phyloP scores from a whole-genome alignment of 768 basidiomycete species.

The Russula vinacea region DNA sequence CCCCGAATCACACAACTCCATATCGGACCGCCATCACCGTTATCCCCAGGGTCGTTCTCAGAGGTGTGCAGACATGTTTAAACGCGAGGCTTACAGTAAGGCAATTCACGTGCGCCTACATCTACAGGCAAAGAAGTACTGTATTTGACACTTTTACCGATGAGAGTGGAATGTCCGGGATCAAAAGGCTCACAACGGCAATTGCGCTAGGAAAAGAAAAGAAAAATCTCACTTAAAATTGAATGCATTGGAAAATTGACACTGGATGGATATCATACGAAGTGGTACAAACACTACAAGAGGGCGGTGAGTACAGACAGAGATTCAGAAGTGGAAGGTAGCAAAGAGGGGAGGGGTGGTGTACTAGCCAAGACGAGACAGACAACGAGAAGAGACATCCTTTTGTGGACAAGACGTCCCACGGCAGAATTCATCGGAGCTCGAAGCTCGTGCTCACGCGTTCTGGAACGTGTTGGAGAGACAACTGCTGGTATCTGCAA shows the following conservation, averaged over 20 bases:
- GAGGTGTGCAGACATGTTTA: neutral
- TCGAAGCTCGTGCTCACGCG: slow-evolving; percentile 76
- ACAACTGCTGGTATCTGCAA: slow-evolving; percentile 82
- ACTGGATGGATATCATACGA: slow-evolving; percentile 27
- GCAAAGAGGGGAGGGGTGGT: neutral
- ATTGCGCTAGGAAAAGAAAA: neutral
- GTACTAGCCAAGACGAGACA: neutral
- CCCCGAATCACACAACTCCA: neutral
- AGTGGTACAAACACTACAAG: slow-evolving; percentile 26
- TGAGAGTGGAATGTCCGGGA: neutral
- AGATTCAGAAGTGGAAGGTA: neutral
- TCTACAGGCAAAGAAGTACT: neutral
- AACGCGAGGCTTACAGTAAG: neutral
- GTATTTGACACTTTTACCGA: neutral
- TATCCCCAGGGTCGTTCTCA: neutral
- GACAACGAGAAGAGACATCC: neutral
- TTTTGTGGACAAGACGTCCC: slow-evolving; percentile 8
- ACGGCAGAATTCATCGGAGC: slow-evolving; percentile 55
- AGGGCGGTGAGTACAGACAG: slow-evolving; percentile 25
- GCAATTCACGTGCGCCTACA: neutral
- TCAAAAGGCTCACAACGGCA: neutral
- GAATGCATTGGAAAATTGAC: slow-evolving; percentile 21
- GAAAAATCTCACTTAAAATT: neutral
- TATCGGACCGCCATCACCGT: neutral
- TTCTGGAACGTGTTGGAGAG: slow-evolving; percentile 74